Evolutionary conservation across 352 stramenopile genomes (phyloP).

Genomic region (Pythium chondricola): DNA sequence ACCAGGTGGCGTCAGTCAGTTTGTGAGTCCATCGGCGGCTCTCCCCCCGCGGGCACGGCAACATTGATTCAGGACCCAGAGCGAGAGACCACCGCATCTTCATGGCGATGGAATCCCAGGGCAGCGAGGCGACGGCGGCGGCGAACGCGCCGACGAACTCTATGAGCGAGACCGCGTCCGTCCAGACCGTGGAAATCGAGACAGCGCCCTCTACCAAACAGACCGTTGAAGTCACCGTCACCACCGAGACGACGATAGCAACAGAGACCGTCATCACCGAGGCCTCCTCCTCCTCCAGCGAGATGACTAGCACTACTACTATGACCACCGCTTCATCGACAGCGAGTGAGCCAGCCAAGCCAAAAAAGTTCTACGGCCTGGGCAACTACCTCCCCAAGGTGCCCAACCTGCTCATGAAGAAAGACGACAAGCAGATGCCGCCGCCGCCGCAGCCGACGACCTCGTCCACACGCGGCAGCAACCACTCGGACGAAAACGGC

Average conservation of each 20-base stretch:
- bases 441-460: slow-evolving; percentile 10
- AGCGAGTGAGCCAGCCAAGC: slow-evolving; percentile 9
- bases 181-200: too few species aligned
- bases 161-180: neutral
- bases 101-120: slow-evolving; percentile 20
- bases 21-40: neutral
- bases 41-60: slow-evolving; percentile 3
- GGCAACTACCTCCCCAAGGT: slow-evolving; percentile 64
- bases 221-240: neutral
- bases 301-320: too few species aligned
- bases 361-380: slow-evolving; percentile 46
- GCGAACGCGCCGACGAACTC: neutral
- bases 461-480: neutral
- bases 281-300: too few species aligned
- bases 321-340: too few species aligned
- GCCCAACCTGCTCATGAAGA: slow-evolving; percentile 29
- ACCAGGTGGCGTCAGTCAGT: too few species aligned
- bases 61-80: slow-evolving; percentile 8
- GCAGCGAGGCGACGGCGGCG: slow-evolving; percentile 4
- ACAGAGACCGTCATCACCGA: too few species aligned
- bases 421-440: slow-evolving; percentile 12
- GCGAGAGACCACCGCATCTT: neutral
- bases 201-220: too few species aligned
- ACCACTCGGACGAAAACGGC: slow-evolving; percentile 8
- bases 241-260: neutral